phyloP scores from a whole-genome alignment of 2,329 filamentous ascomycete genomes.

The Curvularia spicifera region DNA sequence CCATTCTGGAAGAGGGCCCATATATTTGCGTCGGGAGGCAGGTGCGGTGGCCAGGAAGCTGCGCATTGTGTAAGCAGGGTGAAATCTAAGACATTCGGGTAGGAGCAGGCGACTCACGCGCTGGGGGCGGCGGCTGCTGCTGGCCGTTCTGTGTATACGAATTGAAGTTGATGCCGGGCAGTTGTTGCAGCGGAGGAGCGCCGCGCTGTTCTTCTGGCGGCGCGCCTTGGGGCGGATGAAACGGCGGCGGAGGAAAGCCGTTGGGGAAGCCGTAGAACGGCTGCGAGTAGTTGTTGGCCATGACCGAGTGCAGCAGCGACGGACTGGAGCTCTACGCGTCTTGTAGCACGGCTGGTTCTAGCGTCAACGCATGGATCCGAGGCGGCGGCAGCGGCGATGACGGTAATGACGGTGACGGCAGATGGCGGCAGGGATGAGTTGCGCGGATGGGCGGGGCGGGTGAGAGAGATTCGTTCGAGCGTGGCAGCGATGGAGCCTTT shows the following conservation, averaged over 20 bases:
- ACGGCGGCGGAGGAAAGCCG: slow-evolving; percentile 25
- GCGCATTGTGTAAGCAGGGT: slow-evolving; percentile 8
- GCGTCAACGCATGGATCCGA: slow-evolving; percentile 25
- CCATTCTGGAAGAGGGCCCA: slow-evolving; percentile 40
- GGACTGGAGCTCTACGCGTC: slow-evolving; percentile 24
- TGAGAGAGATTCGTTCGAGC: slow-evolving; percentile 1
- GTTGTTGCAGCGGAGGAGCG: slow-evolving; percentile 16
- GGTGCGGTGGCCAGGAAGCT: slow-evolving; percentile 33
- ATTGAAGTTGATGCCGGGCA: slow-evolving; percentile 35
- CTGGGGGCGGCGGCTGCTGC: slow-evolving; percentile 26
- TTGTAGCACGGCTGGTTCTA: slow-evolving; percentile 19
- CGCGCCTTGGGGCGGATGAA: slow-evolving; percentile 14
- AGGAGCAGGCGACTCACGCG: slow-evolving; percentile 16
- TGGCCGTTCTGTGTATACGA: slow-evolving; percentile 34
- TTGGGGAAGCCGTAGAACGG: slow-evolving; percentile 36
- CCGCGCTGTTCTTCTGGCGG: slow-evolving; percentile 17
- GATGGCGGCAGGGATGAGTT: not conserved
- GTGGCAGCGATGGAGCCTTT: not conserved
- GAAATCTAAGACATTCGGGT: not conserved
- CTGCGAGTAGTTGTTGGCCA: slow-evolving; percentile 43
- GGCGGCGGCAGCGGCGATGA: not conserved
- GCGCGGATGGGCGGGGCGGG: slow-evolving; percentile 13
- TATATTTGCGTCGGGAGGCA: slow-evolving; percentile 40
- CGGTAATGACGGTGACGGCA: not conserved
- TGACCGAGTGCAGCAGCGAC: slow-evolving; percentile 16